These are phyloP conservation scores for Diatrype stigma DNA, from an alignment of 2,329 filamentous ascomycete genomes.

Conservation along the genomic window DNA sequence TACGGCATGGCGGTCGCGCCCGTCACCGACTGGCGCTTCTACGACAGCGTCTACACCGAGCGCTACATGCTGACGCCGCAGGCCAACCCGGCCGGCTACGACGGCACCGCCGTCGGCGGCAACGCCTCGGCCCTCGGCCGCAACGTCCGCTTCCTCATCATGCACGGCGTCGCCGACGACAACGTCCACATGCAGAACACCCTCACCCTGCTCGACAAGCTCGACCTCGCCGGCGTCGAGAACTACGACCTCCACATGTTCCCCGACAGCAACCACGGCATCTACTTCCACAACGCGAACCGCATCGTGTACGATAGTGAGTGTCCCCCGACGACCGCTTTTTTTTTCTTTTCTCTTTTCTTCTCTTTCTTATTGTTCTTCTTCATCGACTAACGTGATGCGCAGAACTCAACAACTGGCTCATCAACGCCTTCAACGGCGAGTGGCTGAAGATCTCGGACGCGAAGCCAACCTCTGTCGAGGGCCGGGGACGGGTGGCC, in stretches of 20 bases:
- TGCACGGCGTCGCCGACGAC: conserved; percentile 96
- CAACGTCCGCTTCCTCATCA: conserved; percentile 85
- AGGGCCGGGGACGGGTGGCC: conserved; percentile 17
- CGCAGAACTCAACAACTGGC: conserved; percentile 82
- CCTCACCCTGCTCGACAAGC: conserved; percentile 76
- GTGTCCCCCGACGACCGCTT: too few relatives aligned
- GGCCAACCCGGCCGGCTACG: conserved; percentile 74
- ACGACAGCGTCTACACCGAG: conserved; percentile 92
- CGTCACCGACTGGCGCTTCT: conserved; percentile 97
- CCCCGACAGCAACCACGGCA: conserved; percentile 92
- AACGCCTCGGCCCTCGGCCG: conserved; percentile 69
- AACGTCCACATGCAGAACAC: conserved; percentile 98
- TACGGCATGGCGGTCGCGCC: conserved; percentile 98
- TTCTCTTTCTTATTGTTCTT: not conserved
- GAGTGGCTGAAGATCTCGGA: conserved; percentile 70
- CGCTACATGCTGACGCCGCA: conserved; percentile 96
- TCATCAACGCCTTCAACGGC: conserved; percentile 96
- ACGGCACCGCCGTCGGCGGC: conserved; percentile 63
- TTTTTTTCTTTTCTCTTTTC: too few relatives aligned
- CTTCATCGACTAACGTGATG: conserved; percentile 27
- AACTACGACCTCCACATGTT: conserved; percentile 98
- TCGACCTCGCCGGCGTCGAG: conserved; percentile 75
- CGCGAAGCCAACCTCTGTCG: conserved; percentile 38
- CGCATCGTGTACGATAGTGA: conserved; percentile 87
- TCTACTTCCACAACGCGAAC: conserved; percentile 92